phyloP scores from a whole-genome alignment of 2,329 filamentous ascomycete species.

The Hypoxylon sp. region DNA sequence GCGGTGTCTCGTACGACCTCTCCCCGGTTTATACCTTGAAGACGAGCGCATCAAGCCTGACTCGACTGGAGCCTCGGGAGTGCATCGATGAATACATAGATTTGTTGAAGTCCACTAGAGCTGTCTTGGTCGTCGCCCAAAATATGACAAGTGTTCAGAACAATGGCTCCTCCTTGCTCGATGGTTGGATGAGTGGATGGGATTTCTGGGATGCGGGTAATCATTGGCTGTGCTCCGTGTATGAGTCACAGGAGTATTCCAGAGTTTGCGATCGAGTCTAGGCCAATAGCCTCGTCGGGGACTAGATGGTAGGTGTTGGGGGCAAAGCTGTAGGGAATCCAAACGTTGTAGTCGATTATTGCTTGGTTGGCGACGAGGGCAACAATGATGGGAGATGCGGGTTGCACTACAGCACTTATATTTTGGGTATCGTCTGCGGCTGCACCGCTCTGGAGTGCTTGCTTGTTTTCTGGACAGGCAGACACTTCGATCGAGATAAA shows the following conservation, averaged over 20 bases:
- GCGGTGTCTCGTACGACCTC: not conserved
- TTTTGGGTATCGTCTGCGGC: slow-evolving; percentile 4
- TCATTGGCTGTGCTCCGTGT: slow-evolving; percentile 7
- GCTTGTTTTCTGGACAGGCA: slow-evolving; percentile 7
- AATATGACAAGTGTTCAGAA: slow-evolving; percentile 7
- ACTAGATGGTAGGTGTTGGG: not conserved
- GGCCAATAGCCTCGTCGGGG: not conserved
- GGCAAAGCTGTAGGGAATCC: not conserved
- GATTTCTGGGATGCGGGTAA: not conserved
- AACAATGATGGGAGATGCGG: slow-evolving; percentile 6
- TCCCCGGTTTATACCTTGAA: not conserved
- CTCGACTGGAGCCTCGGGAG: slow-evolving; percentile 1
- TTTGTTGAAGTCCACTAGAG: not conserved
- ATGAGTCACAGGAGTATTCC: not conserved
- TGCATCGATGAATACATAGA: slow-evolving; percentile 6
- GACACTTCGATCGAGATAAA: not conserved
- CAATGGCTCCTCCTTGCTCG: slow-evolving; percentile 8
- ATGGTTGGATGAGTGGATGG: slow-evolving; percentile 8
- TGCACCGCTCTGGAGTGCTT: slow-evolving; percentile 5
- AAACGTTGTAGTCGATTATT: slow-evolving; percentile 7
- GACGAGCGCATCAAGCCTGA: not conserved
- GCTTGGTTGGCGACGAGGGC: slow-evolving; percentile 6
- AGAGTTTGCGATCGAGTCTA: not conserved
- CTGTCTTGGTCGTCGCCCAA: slow-evolving; percentile 8
- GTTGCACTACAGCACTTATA: slow-evolving; percentile 13